Evolutionary conservation across 257 asterid genomes (phyloP).

Genomic region (Solanum chiquidenum): DNA sequence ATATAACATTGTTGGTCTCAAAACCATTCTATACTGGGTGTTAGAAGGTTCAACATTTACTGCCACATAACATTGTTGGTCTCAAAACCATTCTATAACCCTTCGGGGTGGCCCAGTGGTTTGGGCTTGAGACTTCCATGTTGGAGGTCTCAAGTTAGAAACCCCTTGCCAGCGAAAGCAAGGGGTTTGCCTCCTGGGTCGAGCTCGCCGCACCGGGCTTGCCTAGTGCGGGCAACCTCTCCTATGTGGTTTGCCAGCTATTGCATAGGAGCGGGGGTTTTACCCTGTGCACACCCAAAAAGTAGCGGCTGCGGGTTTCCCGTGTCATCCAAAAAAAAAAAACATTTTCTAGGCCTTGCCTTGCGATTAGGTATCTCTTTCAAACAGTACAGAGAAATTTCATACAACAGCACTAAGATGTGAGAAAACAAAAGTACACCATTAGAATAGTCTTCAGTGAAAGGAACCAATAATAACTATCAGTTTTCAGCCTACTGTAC

Average conservation of each 20-base stretch:
- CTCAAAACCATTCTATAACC: not conserved
- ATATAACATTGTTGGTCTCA: not conserved
- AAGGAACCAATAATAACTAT: not conserved
- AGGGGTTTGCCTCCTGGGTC: too few relatives aligned
- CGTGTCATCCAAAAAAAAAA: too few relatives aligned
- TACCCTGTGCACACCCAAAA: too few relatives aligned
- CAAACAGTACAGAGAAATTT: not conserved
- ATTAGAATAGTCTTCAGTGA: not conserved
- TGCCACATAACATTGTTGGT: not conserved
- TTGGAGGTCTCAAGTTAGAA: too few relatives aligned
- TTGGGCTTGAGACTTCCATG: too few relatives aligned
- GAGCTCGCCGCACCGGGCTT: too few relatives aligned
- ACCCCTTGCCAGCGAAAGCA: too few relatives aligned
- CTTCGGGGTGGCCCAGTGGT: too few relatives aligned
- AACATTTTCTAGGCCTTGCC: not conserved
- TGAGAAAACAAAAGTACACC: not conserved
- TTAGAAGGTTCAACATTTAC: not conserved
- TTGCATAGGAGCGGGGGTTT: too few relatives aligned
- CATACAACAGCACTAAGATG: not conserved
- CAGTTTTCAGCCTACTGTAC: not conserved
- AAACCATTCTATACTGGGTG: not conserved
- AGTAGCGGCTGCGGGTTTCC: too few relatives aligned
- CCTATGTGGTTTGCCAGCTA: too few relatives aligned
- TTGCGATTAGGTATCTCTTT: not conserved
- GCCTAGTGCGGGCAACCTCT: too few relatives aligned